Evolutionary conservation across 169 alveolate genomes (phyloP), one percentile per base, ranked within the genome.

Genomic region (Eimeria sp.): DNA sequence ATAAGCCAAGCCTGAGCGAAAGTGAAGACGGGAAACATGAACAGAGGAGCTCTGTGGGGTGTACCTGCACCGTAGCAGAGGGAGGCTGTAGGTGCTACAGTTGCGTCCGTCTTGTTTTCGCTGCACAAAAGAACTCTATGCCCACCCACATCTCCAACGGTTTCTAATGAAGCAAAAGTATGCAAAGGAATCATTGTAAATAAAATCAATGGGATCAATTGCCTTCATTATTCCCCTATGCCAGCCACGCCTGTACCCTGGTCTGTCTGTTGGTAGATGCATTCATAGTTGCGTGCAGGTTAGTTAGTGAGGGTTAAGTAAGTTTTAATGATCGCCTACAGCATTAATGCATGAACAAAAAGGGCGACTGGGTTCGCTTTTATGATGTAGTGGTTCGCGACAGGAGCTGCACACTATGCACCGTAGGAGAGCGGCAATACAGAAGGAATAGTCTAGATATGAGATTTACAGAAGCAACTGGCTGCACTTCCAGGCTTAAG

Each of bases 11-110:
- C 30, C n/a, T 74, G 58, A 40, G 54, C 58, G 56, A 20, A 74
- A 74, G 33, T 74, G 58, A 40, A 14, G 6, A 4, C 56, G 16
- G 56, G 33, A 40, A 74, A 74, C 18, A 23, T 74, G 33, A 6
- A 74, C 30, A 18, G 23, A 8, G 56, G 37, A 40, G 56, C 33
- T 74, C 33, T 74, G 83, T 74, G 83, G 83, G 83, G 83, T 74
- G 83, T 74, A 40, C 83, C 83, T 74, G 0, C 83, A 74, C 58
- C 33, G 56, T 13, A 74, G 83, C 56, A 74, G 54, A 16, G 58
- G 58, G 83, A 40, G 83, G 83, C 83, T 74, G 83, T 54, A 74
- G 83, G 83, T 74, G 83, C 83, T 18, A 20, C 58, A 40, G 58
- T 33, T 74, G 83, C 83, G 83, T 23, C 83, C 18, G 83, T 40